Conservation (phyloP, 495 filamentous ascomycete genomes). For the Paragyromitra xinjiangensis region DNA sequence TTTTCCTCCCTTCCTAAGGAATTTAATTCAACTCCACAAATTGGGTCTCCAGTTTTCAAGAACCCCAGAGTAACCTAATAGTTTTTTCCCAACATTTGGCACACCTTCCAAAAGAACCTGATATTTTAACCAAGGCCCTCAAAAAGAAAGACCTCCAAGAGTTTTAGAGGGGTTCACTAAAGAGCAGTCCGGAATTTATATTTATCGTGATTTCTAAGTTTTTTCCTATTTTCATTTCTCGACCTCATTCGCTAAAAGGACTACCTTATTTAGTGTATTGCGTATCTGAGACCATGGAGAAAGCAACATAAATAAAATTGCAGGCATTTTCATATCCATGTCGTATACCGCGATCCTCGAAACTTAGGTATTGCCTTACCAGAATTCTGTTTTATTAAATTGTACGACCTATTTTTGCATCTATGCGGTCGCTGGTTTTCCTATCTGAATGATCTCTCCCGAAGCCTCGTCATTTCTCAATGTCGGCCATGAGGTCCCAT, state of each 20-base stretch:
- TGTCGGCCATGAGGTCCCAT: conserved; percentile 56
- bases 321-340: background rate
- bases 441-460: conserved; percentile 57
- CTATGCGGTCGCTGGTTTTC: conserved; percentile 55
- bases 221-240: background rate
- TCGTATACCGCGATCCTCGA: background rate
- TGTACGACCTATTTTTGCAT: background rate
- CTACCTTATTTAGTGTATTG: conserved; percentile 2
- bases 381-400: conserved; percentile 9
- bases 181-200: background rate
- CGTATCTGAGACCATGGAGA: background rate
- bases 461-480: conserved; percentile 55
- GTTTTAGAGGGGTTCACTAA: background rate
- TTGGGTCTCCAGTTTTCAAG: background rate
- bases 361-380: background rate
- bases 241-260: background rate
- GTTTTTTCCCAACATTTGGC: too few species aligned
- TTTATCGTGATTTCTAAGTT: background rate
- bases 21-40: background rate
- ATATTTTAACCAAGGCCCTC: background rate
- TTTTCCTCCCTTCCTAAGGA: background rate
- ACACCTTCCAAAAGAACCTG: too few species aligned
- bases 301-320: background rate
- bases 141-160: background rate
- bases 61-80: background rate